Evolutionary conservation across 257 asterid species (phyloP), one percentile per base, ranked within the genome.

Genomic region (Solanum pimpinellifolium): DNA sequence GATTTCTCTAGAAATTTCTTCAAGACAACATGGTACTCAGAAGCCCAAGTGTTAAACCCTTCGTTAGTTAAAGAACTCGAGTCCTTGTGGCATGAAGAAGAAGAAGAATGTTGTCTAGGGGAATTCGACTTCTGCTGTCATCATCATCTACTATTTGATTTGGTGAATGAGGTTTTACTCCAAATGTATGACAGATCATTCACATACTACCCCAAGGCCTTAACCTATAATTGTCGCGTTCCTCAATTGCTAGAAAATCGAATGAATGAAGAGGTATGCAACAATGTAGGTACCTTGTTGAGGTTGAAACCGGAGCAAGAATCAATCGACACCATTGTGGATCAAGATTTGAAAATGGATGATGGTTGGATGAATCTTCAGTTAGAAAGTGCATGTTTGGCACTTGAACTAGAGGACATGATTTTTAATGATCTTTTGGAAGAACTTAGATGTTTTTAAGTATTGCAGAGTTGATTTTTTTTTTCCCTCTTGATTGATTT

Each of bases 301-400:
- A 86, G 86, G 37, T 13, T 92, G 85, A 88, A 89, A 86, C 86
- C 84, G 0, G 94, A 90, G 90, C 88, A 90, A 82, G 92, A 90
- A 88, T 87, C 95, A 4, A 62, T 93, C 29, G 96, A 95, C 46
- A 8, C 75, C 80, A 56, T 94, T 9, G 90, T 91, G 59, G 92
- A 31, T 83, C 88, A 35, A 46, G 98, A 97, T 85, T 72, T 96
- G 89, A 90, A 33, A 31, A 88, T 23, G 41, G 96, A 93, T 83
- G 88, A 74, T 25, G 89, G 93, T 49, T 97, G 99, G 99, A 94
- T 97, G 99, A 94, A 97, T 85, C 96, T 94, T 25, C 98, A 95
- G 88, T 37, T 90, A 39, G 98, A 94, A 85, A 89, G 90, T 8
- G 99, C 95, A 91, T 87, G 89, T 47, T 20, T 92, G 3, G 96